phyloP scores from a whole-genome alignment of 2,329 filamentous ascomycete species.

The Monosporascus sp. region DNA sequence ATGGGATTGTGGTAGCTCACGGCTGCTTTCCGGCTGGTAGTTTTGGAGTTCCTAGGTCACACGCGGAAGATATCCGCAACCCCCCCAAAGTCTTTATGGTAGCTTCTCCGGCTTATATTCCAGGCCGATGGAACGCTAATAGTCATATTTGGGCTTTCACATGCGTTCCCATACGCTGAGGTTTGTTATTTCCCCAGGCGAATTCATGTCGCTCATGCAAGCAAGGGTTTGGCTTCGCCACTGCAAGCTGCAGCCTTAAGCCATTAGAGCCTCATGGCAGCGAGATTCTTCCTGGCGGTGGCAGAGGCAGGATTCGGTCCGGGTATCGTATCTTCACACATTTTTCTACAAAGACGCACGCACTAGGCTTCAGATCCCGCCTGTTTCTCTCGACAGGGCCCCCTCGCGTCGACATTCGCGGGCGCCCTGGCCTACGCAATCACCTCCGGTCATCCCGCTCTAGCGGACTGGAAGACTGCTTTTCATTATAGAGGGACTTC shows the following conservation, averaged over 20 bases:
- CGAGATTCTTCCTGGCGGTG: constrained; percentile 24
- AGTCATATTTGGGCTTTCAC: constrained; percentile 22
- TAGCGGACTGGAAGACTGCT: constrained; percentile 39
- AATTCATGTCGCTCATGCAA: constrained; percentile 1
- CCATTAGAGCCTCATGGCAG: constrained; percentile 24
- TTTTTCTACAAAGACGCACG: constrained; percentile 36
- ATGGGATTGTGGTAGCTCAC: neutral
- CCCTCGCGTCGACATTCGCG: constrained; percentile 64
- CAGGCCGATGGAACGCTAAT: constrained; percentile 3
- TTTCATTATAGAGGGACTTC: constrained; percentile 30
- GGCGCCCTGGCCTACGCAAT: constrained; percentile 65
- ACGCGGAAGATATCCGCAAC: constrained; percentile 37
- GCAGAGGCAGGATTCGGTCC: constrained; percentile 28
- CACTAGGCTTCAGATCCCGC: constrained; percentile 35
- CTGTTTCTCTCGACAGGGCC: constrained; percentile 43
- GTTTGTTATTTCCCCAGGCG: neutral
- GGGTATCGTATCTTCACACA: constrained; percentile 27
- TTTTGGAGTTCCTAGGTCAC: constrained; percentile 36
- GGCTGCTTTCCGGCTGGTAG: constrained; percentile 15
- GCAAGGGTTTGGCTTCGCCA: constrained; percentile 24
- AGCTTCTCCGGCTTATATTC: neutral
- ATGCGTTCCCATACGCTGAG: constrained; percentile 25
- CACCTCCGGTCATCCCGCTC: constrained; percentile 51
- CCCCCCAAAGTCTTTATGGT: constrained; percentile 28
- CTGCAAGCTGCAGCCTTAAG: constrained; percentile 25